These are phyloP conservation scores for Hypoxylon fuscum DNA, from an alignment of 495 filamentous ascomycete species.

Conservation along the genomic window DNA sequence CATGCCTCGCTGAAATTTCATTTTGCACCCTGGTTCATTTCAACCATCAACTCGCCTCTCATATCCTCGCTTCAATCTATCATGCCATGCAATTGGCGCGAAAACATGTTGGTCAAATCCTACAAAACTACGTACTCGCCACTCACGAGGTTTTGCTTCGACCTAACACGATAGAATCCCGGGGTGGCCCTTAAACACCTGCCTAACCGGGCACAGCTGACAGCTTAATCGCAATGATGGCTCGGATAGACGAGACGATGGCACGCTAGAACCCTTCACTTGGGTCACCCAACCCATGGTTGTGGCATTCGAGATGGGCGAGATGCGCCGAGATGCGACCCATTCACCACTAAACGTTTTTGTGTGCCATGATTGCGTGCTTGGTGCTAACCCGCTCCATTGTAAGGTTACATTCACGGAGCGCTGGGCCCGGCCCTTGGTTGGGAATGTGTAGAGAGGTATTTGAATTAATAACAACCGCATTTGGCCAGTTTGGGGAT, in stretches of 20 bases:
- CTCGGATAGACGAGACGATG: background rate
- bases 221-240: background rate
- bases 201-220: background rate
- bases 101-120: background rate
- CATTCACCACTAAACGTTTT: constrained; percentile 19
- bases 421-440: background rate
- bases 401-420: constrained; percentile 18
- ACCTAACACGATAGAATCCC: background rate
- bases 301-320: background rate
- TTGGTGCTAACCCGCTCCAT: constrained; percentile 24
- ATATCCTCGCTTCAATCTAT: constrained; percentile 2
- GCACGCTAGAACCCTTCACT: background rate
- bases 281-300: background rate
- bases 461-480: constrained; percentile 4
- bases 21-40: background rate
- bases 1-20: background rate
- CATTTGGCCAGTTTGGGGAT: background rate
- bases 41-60: background rate
- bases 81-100: background rate
- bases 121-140: background rate
- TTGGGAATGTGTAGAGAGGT: background rate
- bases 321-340: constrained; percentile 21
- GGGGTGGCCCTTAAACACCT: background rate
- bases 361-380: constrained; percentile 31
- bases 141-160: background rate